Evolutionary conservation across 805 yeast species (phyloP).

Genomic region (Jamesozyma lodderae): DNA sequence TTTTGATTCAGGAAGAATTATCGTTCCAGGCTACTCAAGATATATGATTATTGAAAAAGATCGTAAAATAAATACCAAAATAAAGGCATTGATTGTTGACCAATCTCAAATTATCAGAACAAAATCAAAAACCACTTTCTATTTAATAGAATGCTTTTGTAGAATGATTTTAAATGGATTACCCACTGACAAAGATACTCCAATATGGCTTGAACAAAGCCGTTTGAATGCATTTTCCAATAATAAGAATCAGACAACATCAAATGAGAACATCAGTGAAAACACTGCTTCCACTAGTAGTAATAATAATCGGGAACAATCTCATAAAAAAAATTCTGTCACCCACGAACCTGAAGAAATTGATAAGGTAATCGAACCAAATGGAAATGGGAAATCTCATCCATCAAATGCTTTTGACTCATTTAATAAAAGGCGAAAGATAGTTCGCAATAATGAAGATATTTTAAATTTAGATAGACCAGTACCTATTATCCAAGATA

Average conservation of each 20-base stretch:
- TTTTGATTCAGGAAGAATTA: constrained; percentile 24
- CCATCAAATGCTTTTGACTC: not conserved
- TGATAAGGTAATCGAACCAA: not conserved
- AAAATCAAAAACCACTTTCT: constrained; percentile 76
- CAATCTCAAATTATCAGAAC: constrained; percentile 68
- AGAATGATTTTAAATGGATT: constrained; percentile 21
- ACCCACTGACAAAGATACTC: too few relatives aligned
- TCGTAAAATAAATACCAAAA: not conserved
- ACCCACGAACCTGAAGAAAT: not conserved
- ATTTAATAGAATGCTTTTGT: constrained; percentile 70
- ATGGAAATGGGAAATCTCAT: not conserved
- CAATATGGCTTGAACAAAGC: too few relatives aligned
- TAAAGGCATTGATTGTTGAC: constrained; percentile 55
- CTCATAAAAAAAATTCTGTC: not conserved
- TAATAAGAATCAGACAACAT: too few relatives aligned
- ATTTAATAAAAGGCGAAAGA: not conserved
- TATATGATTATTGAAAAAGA: constrained; percentile 56
- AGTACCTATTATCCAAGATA: not conserved
- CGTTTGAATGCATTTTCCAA: too few relatives aligned
- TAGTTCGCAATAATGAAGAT: not conserved
- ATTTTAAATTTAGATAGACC: not conserved
- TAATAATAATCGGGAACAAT: too few relatives aligned
- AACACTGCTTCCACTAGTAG: too few relatives aligned
- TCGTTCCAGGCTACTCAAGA: constrained; percentile 48
- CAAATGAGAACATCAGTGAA: too few relatives aligned